Evolutionary conservation across 2,329 filamentous ascomycete genomes (phyloP).

Genomic region (Bipolaris victoriae): DNA sequence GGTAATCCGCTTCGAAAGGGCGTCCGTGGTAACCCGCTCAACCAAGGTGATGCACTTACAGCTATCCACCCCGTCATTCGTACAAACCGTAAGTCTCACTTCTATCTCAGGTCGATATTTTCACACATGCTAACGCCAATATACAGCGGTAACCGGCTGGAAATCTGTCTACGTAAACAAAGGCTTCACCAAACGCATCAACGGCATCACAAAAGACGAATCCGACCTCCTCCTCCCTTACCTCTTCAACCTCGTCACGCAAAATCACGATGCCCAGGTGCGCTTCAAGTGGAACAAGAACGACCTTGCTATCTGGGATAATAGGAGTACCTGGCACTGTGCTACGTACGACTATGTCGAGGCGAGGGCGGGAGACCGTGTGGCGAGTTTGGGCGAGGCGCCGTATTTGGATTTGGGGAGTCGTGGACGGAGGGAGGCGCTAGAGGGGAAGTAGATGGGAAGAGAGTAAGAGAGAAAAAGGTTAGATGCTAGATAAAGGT

Average conservation of each 20-base stretch:
- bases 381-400: constrained; percentile 62
- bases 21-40: constrained; percentile 58
- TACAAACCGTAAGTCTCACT: constrained; percentile 58
- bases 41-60: constrained; percentile 58
- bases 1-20: constrained; percentile 38
- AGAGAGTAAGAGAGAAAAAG: no score
- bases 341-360: constrained; percentile 68
- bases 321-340: constrained; percentile 64
- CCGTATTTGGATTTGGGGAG: constrained; percentile 62
- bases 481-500: no score
- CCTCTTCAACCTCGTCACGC: constrained; percentile 52
- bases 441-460: neutral
- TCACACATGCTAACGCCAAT: neutral
- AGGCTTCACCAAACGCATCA: constrained; percentile 49
- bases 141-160: constrained; percentile 64
- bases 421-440: constrained; percentile 9
- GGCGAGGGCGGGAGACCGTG: constrained; percentile 58
- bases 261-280: constrained; percentile 61
- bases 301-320: constrained; percentile 68
- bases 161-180: constrained; percentile 53
- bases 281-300: constrained; percentile 54
- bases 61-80: constrained; percentile 64
- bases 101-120: neutral
- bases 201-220: constrained; percentile 55
- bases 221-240: constrained; percentile 53